phyloP scores from a whole-genome alignment of 192 early-diverging fungal genomes.

The Podila clonocystis region DNA sequence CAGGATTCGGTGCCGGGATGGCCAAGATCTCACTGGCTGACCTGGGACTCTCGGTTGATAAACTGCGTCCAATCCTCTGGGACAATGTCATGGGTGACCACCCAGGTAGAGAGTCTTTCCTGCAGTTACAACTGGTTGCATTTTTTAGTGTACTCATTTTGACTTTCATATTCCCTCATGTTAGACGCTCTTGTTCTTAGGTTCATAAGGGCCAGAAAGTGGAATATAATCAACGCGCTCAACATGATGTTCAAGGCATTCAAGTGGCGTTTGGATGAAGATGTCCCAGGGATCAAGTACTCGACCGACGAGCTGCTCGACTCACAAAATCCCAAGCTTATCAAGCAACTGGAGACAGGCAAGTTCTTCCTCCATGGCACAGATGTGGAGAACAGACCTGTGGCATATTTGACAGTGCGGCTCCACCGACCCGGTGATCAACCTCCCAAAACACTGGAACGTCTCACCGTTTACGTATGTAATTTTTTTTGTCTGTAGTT shows the following conservation, averaged over 20 bases:
- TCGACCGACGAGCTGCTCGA: conserved; percentile 66
- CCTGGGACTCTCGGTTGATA: conserved; percentile 16
- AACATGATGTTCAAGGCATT: conserved; percentile 77
- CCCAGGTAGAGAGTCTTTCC: background rate
- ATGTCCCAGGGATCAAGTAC: conserved; percentile 57
- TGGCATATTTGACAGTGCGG: conserved; percentile 17
- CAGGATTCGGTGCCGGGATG: conserved; percentile 5
- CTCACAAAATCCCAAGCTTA: conserved; percentile 9
- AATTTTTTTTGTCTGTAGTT: too few species aligned
- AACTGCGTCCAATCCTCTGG: conserved; percentile 16
- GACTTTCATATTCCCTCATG: background rate
- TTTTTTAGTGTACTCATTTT: too few species aligned
- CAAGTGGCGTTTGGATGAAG: conserved; percentile 76
- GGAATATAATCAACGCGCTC: conserved; percentile 80
- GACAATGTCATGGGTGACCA: conserved; percentile 22
- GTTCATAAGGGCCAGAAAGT: conserved; percentile 93
- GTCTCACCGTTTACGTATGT: conserved; percentile 63
- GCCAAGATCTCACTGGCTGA: conserved; percentile 20
- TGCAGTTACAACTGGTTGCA: too few species aligned
- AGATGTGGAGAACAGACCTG: conserved; percentile 42
- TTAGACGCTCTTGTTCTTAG: conserved; percentile 78
- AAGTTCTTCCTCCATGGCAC: conserved; percentile 59
- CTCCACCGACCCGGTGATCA: conserved; percentile 61
- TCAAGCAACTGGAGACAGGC: conserved; percentile 51
- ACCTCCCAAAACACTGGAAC: conserved; percentile 65